These are phyloP conservation scores for Venturia aucupariae DNA, from an alignment of 2,329 filamentous ascomycete genomes.

Conservation along the genomic window DNA sequence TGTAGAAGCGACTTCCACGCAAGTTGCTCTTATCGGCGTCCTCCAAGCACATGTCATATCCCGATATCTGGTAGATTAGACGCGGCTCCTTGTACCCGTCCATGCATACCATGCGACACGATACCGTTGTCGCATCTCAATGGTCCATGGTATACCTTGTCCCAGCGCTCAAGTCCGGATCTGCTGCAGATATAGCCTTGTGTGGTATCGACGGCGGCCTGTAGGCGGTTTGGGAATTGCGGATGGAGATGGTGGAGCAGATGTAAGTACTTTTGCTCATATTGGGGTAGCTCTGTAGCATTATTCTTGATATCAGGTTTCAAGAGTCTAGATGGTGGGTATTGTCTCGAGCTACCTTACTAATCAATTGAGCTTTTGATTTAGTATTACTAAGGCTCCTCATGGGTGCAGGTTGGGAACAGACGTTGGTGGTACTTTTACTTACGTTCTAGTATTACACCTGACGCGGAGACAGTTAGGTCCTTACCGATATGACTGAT, in stretches of 20 bases:
- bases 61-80: neutral
- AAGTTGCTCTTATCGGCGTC: neutral
- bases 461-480: slow-evolving; percentile 35
- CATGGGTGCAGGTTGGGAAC: slow-evolving; percentile 21
- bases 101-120: neutral
- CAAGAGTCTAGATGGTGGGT: neutral
- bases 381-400: slow-evolving; percentile 6
- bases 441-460: slow-evolving; percentile 39
- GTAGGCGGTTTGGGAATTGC: neutral
- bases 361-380: neutral
- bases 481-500: slow-evolving; percentile 36
- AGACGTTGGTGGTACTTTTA: slow-evolving; percentile 19
- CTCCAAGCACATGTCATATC: no score
- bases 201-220: neutral
- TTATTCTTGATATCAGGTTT: neutral
- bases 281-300: neutral
- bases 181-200: neutral
- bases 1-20: neutral
- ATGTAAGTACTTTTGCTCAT: neutral
- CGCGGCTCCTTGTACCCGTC: neutral
- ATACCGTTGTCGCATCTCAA: neutral
- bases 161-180: neutral
- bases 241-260: neutral
- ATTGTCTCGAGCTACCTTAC: no score
- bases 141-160: neutral